phyloP scores from a whole-genome alignment of 108 stramenopile genomes.

The Craspedostauros australis region DNA sequence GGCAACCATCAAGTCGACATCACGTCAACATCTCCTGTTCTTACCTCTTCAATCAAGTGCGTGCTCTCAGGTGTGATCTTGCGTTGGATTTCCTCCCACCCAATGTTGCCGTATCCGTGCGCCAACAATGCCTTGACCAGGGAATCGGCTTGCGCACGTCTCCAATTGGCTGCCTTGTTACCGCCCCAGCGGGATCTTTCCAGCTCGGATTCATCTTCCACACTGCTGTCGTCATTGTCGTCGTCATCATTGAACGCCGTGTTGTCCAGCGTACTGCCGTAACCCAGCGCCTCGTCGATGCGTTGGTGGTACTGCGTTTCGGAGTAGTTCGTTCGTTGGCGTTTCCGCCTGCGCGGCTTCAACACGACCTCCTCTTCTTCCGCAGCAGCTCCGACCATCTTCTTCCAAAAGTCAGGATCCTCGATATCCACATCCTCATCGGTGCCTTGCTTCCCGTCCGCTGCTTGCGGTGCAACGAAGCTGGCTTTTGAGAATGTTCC shows the following conservation, averaged over 20 bases:
- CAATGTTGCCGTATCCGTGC: conserved; percentile 55
- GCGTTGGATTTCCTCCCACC: conserved; percentile 50
- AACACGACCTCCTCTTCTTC: conserved; percentile 37
- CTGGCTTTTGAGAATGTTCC: conserved; percentile 90
- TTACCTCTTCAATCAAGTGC: too few relatives aligned
- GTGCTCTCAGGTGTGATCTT: too few relatives aligned
- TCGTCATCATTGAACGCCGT: conserved; percentile 23
- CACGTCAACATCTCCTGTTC: too few relatives aligned
- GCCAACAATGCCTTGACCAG: conserved; percentile 38
- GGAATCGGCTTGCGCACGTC: conserved; percentile 39
- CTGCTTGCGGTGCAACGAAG: conserved; percentile 60
- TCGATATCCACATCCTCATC: conserved; percentile 67
- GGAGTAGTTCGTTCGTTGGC: conserved; percentile 51
- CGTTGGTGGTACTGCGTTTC: conserved; percentile 41
- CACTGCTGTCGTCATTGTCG: conserved; percentile 23
- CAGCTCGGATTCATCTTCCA: conserved; percentile 26
- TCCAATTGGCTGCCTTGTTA: conserved; percentile 30
- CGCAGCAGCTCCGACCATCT: conserved; percentile 73
- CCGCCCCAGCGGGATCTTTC: conserved; percentile 55
- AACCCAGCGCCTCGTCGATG: conserved; percentile 19
- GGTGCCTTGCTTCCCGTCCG: conserved; percentile 14
- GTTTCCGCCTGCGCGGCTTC: conserved; percentile 43
- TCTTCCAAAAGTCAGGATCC: conserved; percentile 95
- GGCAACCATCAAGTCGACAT: too few relatives aligned
- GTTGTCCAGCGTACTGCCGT: conserved; percentile 6